Evolutionary conservation across 495 filamentous ascomycete species (phyloP).

Genomic region (Penicillium silybi): DNA sequence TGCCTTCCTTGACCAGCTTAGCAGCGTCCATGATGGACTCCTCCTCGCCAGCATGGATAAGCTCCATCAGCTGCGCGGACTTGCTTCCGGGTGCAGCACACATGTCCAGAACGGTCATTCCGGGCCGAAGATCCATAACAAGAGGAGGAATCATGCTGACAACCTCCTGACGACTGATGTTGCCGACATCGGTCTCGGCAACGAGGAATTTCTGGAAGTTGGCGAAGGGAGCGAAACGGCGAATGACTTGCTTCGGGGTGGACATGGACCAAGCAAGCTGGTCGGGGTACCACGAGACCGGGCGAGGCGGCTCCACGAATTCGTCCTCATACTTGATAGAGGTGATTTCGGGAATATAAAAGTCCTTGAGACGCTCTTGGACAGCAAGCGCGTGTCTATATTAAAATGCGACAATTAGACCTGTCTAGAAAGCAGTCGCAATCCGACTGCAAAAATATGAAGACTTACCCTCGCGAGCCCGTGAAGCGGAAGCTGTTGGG

Average conservation of each 20-base stretch:
- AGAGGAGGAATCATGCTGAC: constrained; percentile 99
- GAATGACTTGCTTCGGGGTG: constrained; percentile 87
- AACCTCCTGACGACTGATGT: constrained; percentile 93
- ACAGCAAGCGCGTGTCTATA: constrained; percentile 80
- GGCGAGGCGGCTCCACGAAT: constrained; percentile 70
- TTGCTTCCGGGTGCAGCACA: constrained; percentile 97
- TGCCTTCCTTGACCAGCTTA: constrained; percentile 47
- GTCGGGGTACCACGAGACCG: constrained; percentile 89
- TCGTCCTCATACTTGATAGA: constrained; percentile 77
- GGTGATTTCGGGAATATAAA: constrained; percentile 84
- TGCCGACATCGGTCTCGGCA: constrained; percentile 92
- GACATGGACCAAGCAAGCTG: constrained; percentile 94
- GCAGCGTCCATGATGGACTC: constrained; percentile 62
- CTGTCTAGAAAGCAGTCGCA: background rate
- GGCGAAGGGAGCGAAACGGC: constrained; percentile 86
- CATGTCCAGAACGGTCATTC: constrained; percentile 90
- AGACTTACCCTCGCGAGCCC: constrained; percentile 73
- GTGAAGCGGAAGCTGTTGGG: constrained; percentile 97
- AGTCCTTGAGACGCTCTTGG: constrained; percentile 75
- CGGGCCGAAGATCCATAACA: constrained; percentile 82
- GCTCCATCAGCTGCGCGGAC: constrained; percentile 89
- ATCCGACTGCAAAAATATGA: background rate
- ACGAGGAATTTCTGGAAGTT: constrained; percentile 98
- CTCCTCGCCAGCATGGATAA: constrained; percentile 90
- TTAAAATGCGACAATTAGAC: constrained; percentile 6